Evolutionary conservation across 805 yeast species (phyloP), one percentile per base, ranked within the genome.

Genomic region (Metschnikowia bowlesiae): DNA sequence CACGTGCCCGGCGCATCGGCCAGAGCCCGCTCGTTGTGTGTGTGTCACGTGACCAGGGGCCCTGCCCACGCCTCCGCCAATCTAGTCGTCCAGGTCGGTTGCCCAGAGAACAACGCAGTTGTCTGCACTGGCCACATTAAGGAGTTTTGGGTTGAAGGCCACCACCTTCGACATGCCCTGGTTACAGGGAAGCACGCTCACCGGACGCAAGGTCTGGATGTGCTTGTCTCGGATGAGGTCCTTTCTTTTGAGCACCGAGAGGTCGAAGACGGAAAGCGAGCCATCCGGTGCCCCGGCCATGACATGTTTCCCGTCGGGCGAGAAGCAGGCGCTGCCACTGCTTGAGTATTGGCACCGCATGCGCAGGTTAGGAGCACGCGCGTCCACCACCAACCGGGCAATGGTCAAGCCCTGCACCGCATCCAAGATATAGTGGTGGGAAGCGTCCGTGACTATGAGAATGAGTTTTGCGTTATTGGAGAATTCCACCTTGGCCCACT

Each of bases 391-490:
- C 28, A 69, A 49, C 3, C 56, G 61, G 7, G 74, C 64, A 69
- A 52, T 76, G 5, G 75, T 61, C 9, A 73, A 66, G 16, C 94
- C 94, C 58, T 74, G 76, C 54, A 83, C 84, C 0, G 96, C 84
- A 61, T 90, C 95, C 31, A 84, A 62, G 1, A 90, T 67, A 47
- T 83, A 71, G 62, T 86, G 90, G 37, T 65, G 68, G 39, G 69
- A 66, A 4, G 81, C 77, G 30, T 76, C 76, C 5, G 83, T 78
- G 4, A 81, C 78, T 2, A 89, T 65, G 8, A 88, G 67, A 7
- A 91, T 55, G 52, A 74, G 70, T 58, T 83, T 84, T 28, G 91
- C 91, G 61, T 83, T 84, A 61, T 88, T 88, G 10, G 95, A 82
- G 63, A 90, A 88, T 64, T 89, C 95, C 22, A 88, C 53, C 57